A percentile compares a stretch with the other conserved stretches of the same genome.
Conservation (phyloP, 1,139 yeast species). For the Arxiozyma heterogenica region DNA sequence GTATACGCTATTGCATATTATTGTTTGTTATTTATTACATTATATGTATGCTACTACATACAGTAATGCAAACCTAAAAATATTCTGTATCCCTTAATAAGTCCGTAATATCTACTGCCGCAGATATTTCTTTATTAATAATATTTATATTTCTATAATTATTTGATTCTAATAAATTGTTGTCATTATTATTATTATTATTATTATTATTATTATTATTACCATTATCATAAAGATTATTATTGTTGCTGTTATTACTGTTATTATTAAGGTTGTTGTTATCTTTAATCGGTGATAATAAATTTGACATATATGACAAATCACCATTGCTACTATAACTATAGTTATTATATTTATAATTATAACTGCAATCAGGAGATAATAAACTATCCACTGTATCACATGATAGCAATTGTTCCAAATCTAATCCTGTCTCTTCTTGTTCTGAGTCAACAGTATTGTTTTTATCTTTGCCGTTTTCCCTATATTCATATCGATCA, state of each 20-base stretch:
- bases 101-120: neutral
- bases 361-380: neutral
- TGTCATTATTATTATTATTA: slow-evolving; percentile 36
- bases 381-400: slow-evolving; percentile 1
- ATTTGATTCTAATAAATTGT: slow-evolving; percentile 27
- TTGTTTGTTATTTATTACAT: neutral
- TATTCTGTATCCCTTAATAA: neutral
- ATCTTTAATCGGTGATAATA: no score
- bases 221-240: no score
- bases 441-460: neutral
- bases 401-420: slow-evolving; percentile 2
- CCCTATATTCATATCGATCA: neutral
- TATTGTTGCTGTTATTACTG: neutral
- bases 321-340: neutral
- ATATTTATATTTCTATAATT: neutral
- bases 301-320: no score
- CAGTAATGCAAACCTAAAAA: neutral
- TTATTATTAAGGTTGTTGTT: neutral
- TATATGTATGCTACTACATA: no score
- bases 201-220: neutral
- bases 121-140: neutral
- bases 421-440: neutral
- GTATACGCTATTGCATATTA: neutral
- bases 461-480: neutral
- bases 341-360: neutral